phyloP scores from a whole-genome alignment of 495 filamentous ascomycete species.

The Lasiosphaeris hirsuta region DNA sequence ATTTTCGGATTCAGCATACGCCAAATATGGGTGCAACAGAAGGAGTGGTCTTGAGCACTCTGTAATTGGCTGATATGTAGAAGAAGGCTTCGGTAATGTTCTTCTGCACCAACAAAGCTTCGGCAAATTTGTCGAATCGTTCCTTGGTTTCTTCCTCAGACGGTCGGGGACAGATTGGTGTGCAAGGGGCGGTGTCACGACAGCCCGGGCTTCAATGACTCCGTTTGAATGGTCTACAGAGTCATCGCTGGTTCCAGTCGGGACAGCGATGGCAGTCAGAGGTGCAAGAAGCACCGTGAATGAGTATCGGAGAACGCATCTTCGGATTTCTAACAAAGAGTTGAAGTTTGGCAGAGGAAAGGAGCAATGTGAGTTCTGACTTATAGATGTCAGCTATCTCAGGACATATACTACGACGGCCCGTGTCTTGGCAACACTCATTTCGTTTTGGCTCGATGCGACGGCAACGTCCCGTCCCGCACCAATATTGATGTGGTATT shows the following conservation, averaged over 20 bases:
- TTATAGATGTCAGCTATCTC: too few species aligned
- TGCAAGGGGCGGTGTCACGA: conserved; percentile 22
- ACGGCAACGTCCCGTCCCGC: too few species aligned
- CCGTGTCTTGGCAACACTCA: too few species aligned
- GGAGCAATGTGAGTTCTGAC: too few species aligned
- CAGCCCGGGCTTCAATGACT: not conserved
- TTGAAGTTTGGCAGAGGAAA: too few species aligned
- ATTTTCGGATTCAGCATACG: not conserved
- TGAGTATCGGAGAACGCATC: not conserved
- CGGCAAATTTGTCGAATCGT: conserved; percentile 31
- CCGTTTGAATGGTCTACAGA: not conserved
- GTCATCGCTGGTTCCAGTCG: not conserved
- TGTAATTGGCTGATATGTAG: conserved; percentile 29
- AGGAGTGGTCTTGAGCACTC: conserved; percentile 15
- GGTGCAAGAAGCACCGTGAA: not conserved
- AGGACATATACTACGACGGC: too few species aligned
- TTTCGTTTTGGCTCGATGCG: too few species aligned
- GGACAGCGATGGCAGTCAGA: not conserved
- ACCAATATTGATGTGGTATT: too few species aligned
- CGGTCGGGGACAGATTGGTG: conserved; percentile 14
- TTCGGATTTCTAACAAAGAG: not conserved
- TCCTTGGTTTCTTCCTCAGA: conserved; percentile 23
- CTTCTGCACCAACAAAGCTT: conserved; percentile 31
- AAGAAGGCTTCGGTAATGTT: conserved; percentile 34
- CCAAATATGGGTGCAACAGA: not conserved